These are phyloP conservation scores for Acanthamoeba quina DNA, from an alignment of 208 protist genomes.

Conservation along the genomic window DNA sequence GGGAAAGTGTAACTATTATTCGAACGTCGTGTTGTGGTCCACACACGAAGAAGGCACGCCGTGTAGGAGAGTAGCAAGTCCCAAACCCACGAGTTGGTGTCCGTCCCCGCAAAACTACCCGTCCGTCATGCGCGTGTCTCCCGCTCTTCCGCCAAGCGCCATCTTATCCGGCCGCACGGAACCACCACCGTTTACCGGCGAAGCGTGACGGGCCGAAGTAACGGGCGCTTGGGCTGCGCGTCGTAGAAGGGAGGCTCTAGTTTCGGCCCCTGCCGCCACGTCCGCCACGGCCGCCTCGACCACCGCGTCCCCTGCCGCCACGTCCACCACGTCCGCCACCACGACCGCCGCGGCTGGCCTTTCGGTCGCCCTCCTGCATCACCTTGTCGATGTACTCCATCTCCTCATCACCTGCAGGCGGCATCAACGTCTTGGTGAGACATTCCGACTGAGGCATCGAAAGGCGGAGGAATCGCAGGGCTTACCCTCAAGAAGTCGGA, in stretches of 20 bases:
- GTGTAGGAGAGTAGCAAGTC: not conserved
- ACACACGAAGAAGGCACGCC: too few species aligned
- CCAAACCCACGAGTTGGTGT: not conserved
- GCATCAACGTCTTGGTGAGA: not conserved
- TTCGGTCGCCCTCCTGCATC: not conserved
- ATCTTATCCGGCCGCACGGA: not conserved
- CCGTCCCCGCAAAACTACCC: not conserved
- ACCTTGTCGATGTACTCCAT: constrained; percentile 28
- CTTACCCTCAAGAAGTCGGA: constrained; percentile 21
- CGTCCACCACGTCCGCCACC: not conserved
- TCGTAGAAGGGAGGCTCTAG: not conserved
- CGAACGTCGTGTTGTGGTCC: too few species aligned
- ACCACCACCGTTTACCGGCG: not conserved
- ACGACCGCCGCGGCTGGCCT: not conserved
- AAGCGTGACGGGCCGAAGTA: too few species aligned
- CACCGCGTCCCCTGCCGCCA: not conserved
- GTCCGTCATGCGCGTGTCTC: not conserved
- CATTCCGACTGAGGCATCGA: not conserved
- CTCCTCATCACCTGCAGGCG: constrained; percentile 30
- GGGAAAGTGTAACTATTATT: not conserved
- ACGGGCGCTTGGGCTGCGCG: not conserved
- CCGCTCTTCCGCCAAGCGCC: not conserved
- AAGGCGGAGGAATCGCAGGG: not conserved
- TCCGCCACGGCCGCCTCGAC: not conserved
- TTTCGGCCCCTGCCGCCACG: not conserved